Percentiles rank a stretch among this genome's conserved stretches.
Evolutionary conservation across 106 monocot genomes (phyloP).

Genomic region (Posidonia australis): DNA sequence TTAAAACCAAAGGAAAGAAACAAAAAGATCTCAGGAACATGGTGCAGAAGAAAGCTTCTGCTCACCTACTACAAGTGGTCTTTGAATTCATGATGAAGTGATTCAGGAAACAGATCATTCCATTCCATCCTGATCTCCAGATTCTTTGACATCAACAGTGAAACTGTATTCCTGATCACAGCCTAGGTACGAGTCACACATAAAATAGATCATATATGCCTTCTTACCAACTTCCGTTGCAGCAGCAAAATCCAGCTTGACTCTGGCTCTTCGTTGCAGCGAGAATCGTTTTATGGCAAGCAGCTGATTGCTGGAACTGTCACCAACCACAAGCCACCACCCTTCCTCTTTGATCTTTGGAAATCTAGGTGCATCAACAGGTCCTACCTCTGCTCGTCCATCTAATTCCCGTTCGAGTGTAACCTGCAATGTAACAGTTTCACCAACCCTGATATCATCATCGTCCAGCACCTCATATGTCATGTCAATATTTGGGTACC

Average conservation of each 20-base stretch:
- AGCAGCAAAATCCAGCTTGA: slow-evolving; percentile 72
- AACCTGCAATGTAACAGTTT: slow-evolving; percentile 69
- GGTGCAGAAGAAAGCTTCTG: too few species aligned
- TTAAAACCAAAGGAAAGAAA: too few species aligned
- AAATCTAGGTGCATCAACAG: slow-evolving; percentile 61
- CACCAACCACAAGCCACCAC: slow-evolving; percentile 98
- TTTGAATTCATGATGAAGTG: too few species aligned
- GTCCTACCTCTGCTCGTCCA: slow-evolving; percentile 53
- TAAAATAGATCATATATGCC: slow-evolving; percentile 64
- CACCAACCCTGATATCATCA: slow-evolving; percentile 52
- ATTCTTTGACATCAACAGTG: slow-evolving; percentile 36
- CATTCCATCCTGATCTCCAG: slow-evolving; percentile 3
- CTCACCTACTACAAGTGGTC: too few species aligned
- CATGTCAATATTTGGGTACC: slow-evolving; percentile 94
- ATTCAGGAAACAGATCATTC: background rate
- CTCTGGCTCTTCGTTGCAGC: slow-evolving; percentile 57
- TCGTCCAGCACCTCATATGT: slow-evolving; percentile 56
- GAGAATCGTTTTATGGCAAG: slow-evolving; percentile 84
- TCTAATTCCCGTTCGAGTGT: slow-evolving; percentile 82
- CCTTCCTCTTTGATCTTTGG: slow-evolving; percentile 94
- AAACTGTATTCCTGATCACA: slow-evolving; percentile 94
- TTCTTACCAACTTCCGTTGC: slow-evolving; percentile 50
- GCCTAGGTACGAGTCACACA: slow-evolving; percentile 92
- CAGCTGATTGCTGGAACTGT: slow-evolving; percentile 58
- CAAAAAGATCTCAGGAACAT: too few species aligned